phyloP scores from a whole-genome alignment of 192 early-diverging fungal genomes.

The Phycomyces nitens region DNA sequence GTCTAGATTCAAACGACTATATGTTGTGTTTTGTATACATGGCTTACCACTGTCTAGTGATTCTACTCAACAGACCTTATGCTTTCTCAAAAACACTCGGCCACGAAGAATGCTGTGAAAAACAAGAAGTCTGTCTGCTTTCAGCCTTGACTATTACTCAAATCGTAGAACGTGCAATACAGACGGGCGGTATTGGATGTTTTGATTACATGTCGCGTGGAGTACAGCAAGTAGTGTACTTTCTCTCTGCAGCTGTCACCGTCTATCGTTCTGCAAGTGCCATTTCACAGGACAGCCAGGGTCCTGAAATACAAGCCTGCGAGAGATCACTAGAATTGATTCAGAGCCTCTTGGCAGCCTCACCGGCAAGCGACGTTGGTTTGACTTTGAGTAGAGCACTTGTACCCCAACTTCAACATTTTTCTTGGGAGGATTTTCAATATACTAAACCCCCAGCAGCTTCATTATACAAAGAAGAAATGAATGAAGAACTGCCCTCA shows the following conservation, averaged over 20 bases:
- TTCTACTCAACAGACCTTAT: conserved; percentile 6
- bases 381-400: background rate
- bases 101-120: background rate
- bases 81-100: background rate
- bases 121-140: conserved; percentile 4
- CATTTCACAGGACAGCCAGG: background rate
- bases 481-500: background rate
- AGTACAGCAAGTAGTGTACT: conserved; percentile 14
- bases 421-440: background rate
- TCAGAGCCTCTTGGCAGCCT: background rate
- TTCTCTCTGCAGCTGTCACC: conserved; percentile 10
- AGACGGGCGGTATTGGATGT: conserved; percentile 2
- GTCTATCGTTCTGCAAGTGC: background rate
- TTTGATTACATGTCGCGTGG: conserved; percentile 18
- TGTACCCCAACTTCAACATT: background rate
- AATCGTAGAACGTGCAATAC: conserved; percentile 4
- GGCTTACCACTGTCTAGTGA: conserved; percentile 15
- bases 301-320: background rate
- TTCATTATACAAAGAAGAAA: background rate
- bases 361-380: background rate
- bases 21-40: conserved; percentile 16
- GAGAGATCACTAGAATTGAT: background rate
- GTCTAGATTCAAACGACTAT: background rate
- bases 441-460: background rate
- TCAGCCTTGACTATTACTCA: conserved; percentile 27